Evolutionary conservation across 139 green algal species (phyloP).

Genomic region (Closterium sp.): DNA sequence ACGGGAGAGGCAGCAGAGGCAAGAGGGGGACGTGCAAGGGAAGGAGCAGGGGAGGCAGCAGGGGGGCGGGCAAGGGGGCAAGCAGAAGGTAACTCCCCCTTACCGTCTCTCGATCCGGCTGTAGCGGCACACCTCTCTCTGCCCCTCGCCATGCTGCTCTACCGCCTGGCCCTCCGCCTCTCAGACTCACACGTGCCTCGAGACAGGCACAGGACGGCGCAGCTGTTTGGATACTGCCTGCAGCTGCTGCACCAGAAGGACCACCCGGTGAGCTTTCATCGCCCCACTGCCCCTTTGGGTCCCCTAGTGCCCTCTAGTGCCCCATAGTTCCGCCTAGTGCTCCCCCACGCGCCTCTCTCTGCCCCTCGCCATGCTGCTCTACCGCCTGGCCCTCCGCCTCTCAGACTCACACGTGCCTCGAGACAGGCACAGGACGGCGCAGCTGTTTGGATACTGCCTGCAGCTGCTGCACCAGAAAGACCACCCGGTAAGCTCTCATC

Average conservation of each 20-base stretch:
- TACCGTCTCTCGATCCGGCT: background rate
- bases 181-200: constrained; percentile 15
- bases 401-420: constrained; percentile 15
- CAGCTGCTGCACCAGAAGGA: constrained; percentile 38
- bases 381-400: constrained; percentile 29
- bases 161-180: constrained; percentile 29
- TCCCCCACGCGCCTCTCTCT: no score
- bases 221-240: constrained; percentile 41
- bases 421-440: background rate
- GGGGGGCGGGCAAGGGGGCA: background rate
- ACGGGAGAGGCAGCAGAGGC: no score
- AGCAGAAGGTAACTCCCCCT: background rate
- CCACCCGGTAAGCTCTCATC: constrained; percentile 22
- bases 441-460: constrained; percentile 40
- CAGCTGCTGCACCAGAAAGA: constrained; percentile 36
- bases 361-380: constrained; percentile 38
- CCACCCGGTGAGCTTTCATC: constrained; percentile 15
- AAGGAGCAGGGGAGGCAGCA: background rate
- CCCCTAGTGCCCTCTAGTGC: no score
- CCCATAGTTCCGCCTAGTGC: no score
- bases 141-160: constrained; percentile 38
- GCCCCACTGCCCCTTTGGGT: background rate
- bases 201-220: constrained; percentile 6
- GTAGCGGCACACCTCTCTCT: constrained; percentile 3
- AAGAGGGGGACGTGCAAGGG: background rate